Base-by-base conservation (phyloP, 257 asterid species). In the Ajuga chamaepitys region DNA sequence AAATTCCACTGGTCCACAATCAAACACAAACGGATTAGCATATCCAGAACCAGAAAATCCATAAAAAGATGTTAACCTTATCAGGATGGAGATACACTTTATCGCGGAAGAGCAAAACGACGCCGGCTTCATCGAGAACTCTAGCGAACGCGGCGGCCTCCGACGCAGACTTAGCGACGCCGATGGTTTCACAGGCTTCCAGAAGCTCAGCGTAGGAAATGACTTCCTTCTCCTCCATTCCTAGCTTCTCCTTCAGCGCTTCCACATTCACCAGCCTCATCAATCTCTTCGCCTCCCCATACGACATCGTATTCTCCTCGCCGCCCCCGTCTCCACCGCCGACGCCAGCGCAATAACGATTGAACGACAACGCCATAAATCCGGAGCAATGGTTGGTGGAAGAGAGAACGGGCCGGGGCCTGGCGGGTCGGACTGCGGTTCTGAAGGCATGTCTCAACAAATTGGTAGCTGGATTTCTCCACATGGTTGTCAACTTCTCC, bases 241-340 rank as follows among this genome's bases (percentile, higher is more conserved):
- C 95, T 35, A 92, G 82, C 77, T 83, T 86, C 81, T 65, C 81
- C 75, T 88, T 88, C 74, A 88, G 47, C 18, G 86, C 83, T 54
- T 83, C 91, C 77, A 92, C 97, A 64, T 88, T 82, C 77, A 84
- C 97, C 80, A 88, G 75, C 82, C 96, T 83, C 97, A 92, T 86
- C 84, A 92, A 22, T 71, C 80, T 85, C 81, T 86, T 92, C 37
- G 93, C 97, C 86, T 92, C 98, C 28, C 73, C 90, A 37, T 66
- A 82, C 63, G 97, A 70, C 75, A 92, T 81, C 58, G 48, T 46
- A 37, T 67, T 74, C 17, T 64, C 84, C 8, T 26, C 55, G 42
- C 64, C 68, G 5, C 24, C 13, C 28, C 30, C 70, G 5, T 69
- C 68, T 4, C 76, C 77, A 2, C 56, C 78, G 14, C 73, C 75